Conservation (phyloP, 2,329 filamentous ascomycete genomes). For the Pseudocercospora fijiensis region DNA sequence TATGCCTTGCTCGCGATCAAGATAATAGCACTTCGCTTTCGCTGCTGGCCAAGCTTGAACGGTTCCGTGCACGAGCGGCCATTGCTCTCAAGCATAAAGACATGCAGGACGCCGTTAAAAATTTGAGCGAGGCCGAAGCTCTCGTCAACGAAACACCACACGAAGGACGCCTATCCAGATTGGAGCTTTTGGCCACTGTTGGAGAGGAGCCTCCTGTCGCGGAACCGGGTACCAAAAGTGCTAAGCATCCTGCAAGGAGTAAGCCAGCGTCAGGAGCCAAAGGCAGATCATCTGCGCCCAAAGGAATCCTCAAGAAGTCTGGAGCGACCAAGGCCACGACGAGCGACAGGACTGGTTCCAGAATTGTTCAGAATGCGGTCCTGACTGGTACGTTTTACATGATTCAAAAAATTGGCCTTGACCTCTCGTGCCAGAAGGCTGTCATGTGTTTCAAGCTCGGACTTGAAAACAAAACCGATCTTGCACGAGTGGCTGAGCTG, state of each 20-base stretch:
- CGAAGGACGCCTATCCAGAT: constrained; percentile 6
- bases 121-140: constrained; percentile 26
- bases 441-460: constrained; percentile 14
- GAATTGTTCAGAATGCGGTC: neutral
- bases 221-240: neutral
- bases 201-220: neutral
- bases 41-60: constrained; percentile 23
- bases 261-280: neutral
- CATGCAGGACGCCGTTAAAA: constrained; percentile 21
- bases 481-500: constrained; percentile 6
- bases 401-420: constrained; percentile 17
- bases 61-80: constrained; percentile 25
- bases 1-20: constrained; percentile 28
- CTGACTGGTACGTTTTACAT: constrained; percentile 17
- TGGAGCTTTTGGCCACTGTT: neutral
- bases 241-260: neutral
- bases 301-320: constrained; percentile 4
- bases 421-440: constrained; percentile 15
- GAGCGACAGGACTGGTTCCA: neutral
- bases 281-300: neutral
- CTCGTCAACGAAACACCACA: constrained; percentile 12
- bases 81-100: constrained; percentile 27
- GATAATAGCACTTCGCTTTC: constrained; percentile 6
- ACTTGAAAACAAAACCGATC: neutral
- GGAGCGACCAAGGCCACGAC: neutral